Base-by-base conservation (phyloP, 306 rosid species). In the Trifolium subterraneum region DNA sequence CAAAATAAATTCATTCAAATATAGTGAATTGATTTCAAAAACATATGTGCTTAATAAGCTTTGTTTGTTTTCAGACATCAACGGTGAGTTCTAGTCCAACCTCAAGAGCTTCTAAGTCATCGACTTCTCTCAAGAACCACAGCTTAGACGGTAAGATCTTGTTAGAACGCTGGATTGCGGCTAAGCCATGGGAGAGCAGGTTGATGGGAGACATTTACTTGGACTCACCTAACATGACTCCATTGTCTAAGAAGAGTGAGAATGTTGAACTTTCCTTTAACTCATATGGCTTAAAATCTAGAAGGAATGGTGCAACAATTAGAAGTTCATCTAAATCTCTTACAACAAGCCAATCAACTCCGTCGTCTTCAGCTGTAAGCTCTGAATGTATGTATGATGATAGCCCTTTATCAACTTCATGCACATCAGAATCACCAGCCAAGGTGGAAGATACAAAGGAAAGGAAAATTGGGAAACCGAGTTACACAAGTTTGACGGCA, bases 171-270 rank as follows among this genome's bases (percentile, higher is more conserved):
- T 91, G 97, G 96, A 91, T 87, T 89, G 87, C 90, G 0, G 27
- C 86, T 35, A 93, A 82, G 81, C 95, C 98, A 55, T 87, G 96
- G 93, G 93, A 90, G 72, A 85, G 63, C 68, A 76, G 86, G 78
- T 83, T 84, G 8, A 72, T 82, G 83, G 92, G 87, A 75, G 90
- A 75, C 42, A 69, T 19, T 10, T 33, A 71, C 52, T 77, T 59
- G 16, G 72, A 64, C n/a, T 87, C 92, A 5, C 74, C 82, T 1
- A 84, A 76, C 74, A 70, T 9, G 80, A 85, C 84, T 60, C 86
- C 84, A 5, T 27, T 82, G 51, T 74, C 92, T 1, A 76, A 76
- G 64, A 88, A 80, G 79, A 86, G 80, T 76, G 83, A 85, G 70
- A 79, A 75, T 27, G 41, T 59, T 74, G 72, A 47, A 62, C 51